Evolutionary conservation across 2,329 filamentous ascomycete species (phyloP).

Genomic region (Neocatenulostroma microsporum): DNA sequence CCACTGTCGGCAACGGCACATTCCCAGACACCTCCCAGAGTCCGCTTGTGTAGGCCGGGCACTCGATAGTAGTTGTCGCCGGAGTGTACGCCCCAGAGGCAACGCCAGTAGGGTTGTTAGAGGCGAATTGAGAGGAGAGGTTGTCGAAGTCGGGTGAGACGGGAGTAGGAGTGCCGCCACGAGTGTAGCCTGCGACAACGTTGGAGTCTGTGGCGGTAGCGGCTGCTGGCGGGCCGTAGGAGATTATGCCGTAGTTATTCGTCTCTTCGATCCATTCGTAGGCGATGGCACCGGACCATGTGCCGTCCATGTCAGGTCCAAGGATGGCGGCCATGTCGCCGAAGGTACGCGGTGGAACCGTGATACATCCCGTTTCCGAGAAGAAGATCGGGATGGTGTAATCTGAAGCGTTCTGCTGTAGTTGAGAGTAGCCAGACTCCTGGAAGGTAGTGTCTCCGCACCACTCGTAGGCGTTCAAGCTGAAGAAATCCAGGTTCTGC

Average conservation of each 20-base stretch:
- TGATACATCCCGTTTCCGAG: conserved; percentile 81
- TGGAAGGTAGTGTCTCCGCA: conserved; percentile 46
- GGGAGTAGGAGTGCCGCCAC: conserved; percentile 65
- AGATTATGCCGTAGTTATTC: conserved; percentile 73
- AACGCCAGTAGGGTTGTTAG: conserved; percentile 61
- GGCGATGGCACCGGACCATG: conserved; percentile 68
- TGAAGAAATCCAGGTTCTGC: conserved; percentile 74
- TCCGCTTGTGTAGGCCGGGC: conserved; percentile 60
- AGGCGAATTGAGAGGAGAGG: conserved; percentile 68
- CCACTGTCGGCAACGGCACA: conserved; percentile 61
- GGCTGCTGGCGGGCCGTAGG: conserved; percentile 58
- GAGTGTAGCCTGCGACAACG: conserved; percentile 59
- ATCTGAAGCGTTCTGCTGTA: conserved; percentile 58
- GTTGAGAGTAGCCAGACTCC: conserved; percentile 59
- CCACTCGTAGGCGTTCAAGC: conserved; percentile 66
- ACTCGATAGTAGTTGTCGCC: conserved; percentile 54
- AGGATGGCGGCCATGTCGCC: conserved; percentile 71
- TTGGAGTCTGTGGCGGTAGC: conserved; percentile 33
- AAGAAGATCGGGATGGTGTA: conserved; percentile 85
- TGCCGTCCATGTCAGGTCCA: conserved; percentile 61
- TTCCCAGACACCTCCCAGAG: conserved; percentile 68
- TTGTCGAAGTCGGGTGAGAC: conserved; percentile 70
- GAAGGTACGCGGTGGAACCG: conserved; percentile 53
- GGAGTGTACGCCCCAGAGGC: conserved; percentile 58
- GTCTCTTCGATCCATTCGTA: conserved; percentile 86